phyloP scores from a whole-genome alignment of 352 stramenopile species.

The Globisporangium paroecandrum region DNA sequence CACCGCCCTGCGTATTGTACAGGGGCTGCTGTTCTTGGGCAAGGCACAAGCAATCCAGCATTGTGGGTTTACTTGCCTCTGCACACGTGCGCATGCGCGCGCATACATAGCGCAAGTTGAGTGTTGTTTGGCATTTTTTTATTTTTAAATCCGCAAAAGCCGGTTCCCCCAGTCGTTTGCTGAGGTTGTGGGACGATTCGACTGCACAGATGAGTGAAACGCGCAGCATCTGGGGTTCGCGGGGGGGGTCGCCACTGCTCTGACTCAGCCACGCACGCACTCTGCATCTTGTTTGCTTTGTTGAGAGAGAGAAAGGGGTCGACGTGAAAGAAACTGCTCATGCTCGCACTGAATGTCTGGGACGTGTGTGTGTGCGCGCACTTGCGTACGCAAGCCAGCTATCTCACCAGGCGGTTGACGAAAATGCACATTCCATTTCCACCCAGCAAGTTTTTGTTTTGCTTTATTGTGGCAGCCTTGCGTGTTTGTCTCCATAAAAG shows the following conservation, averaged over 20 bases:
- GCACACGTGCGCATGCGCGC: background rate
- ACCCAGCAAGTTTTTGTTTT: background rate
- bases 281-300: background rate
- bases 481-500: background rate
- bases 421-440: background rate
- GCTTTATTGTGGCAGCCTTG: background rate
- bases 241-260: background rate
- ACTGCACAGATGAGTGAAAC: background rate
- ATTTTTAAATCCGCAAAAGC: constrained; percentile 1
- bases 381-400: background rate
- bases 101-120: constrained; percentile 7
- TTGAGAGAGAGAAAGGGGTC: constrained; percentile 9
- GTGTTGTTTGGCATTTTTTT: background rate
- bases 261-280: constrained; percentile 5
- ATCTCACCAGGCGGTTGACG: constrained; percentile 3
- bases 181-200: constrained; percentile 2
- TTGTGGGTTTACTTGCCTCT: background rate
- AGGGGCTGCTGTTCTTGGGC: background rate
- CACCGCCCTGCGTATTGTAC: background rate
- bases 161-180: constrained; percentile 1
- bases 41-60: background rate
- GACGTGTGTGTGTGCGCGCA: background rate
- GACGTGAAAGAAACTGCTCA: constrained; percentile 18
- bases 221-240: background rate
- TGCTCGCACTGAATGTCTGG: background rate